phyloP scores from a whole-genome alignment of 768 basidiomycete genomes.

The Psilocybe subaeruginosa region DNA sequence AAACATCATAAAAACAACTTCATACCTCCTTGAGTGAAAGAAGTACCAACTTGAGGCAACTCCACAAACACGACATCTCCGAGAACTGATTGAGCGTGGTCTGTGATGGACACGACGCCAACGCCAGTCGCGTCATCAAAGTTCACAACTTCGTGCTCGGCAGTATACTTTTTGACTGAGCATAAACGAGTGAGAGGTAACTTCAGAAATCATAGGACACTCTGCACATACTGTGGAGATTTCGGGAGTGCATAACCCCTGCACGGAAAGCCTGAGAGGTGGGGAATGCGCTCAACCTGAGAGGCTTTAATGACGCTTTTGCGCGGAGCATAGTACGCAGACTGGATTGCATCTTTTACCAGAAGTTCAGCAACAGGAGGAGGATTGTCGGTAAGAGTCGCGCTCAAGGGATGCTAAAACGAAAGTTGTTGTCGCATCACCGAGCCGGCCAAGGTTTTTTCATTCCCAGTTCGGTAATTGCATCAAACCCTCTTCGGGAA shows the following conservation, averaged over 20 bases:
- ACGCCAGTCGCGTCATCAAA: constrained; percentile 79
- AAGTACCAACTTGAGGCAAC: constrained; percentile 66
- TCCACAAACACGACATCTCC: constrained; percentile 99
- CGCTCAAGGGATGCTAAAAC: not conserved
- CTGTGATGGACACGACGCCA: constrained; percentile 84
- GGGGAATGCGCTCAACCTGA: constrained; percentile 15
- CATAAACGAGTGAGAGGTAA: constrained; percentile 4
- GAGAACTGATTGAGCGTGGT: constrained; percentile 88
- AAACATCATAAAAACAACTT: constrained; percentile 6
- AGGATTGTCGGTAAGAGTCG: not conserved
- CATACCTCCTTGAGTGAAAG: constrained; percentile 78
- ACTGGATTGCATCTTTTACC: constrained; percentile 35
- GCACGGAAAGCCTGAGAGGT: constrained; percentile 25
- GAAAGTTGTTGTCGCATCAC: not conserved
- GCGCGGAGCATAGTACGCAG: constrained; percentile 33
- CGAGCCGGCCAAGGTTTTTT: constrained; percentile 16
- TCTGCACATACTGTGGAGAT: constrained; percentile 60
- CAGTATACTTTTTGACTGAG: constrained; percentile 78
- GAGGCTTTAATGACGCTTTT: constrained; percentile 25
- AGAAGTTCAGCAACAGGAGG: not conserved
- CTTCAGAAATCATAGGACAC: not conserved
- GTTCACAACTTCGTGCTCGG: constrained; percentile 84
- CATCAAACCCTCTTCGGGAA: not conserved
- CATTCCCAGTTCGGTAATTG: not conserved
- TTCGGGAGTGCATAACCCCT: constrained; percentile 42